These are phyloP conservation scores for Przewalskia tangutica DNA, from an alignment of 257 asterid species.

Conservation along the genomic window DNA sequence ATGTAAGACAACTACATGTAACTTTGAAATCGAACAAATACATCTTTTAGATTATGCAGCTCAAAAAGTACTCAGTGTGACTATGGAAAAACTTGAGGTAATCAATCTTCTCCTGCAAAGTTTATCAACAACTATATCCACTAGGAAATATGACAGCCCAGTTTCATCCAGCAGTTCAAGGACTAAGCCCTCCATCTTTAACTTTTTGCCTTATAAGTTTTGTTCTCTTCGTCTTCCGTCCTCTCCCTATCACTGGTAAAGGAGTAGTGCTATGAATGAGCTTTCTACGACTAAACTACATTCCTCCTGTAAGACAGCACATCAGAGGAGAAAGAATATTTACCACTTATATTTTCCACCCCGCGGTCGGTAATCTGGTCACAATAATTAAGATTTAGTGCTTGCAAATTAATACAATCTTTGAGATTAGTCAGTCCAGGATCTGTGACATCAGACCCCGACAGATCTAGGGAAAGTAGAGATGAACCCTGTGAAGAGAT, in stretches of 20 bases:
- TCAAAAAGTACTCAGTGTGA: neutral
- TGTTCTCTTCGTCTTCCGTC: neutral
- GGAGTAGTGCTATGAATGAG: neutral
- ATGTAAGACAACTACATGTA: neutral
- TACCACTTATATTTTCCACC: constrained; percentile 58
- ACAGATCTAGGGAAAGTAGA: constrained; percentile 72
- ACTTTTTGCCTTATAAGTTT: neutral
- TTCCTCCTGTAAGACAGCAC: neutral
- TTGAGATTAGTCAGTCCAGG: constrained; percentile 53
- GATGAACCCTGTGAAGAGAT: constrained; percentile 81
- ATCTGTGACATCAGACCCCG: constrained; percentile 76
- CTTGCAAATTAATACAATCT: constrained; percentile 60
- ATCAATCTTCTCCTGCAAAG: neutral
- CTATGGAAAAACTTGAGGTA: neutral
- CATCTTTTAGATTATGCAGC: neutral
- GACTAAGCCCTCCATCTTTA: neutral
- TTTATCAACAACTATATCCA: neutral
- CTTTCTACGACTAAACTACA: neutral
- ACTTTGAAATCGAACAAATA: neutral
- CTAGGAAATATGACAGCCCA: neutral
- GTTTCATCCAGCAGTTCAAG: neutral
- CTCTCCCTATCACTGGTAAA: neutral
- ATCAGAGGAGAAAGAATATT: neutral
- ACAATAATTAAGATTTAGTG: constrained; percentile 68
- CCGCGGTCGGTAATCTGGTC: constrained; percentile 75